Base-by-base conservation (phyloP, 176 grass and related monocot species). In the Rhynchospora tenuis region DNA sequence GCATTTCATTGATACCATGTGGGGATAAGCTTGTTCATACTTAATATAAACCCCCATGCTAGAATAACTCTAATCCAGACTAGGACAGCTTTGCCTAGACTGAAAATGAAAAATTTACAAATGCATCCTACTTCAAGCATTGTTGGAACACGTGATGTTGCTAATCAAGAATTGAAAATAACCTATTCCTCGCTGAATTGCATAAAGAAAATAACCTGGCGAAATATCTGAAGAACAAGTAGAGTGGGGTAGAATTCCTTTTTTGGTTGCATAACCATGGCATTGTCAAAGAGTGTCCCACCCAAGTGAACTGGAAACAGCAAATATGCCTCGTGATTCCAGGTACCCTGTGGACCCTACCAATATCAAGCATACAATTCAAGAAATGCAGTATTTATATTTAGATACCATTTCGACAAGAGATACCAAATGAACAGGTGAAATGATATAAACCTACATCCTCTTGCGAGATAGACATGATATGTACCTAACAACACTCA, bases 261-360 rank as follows among this genome's bases (percentile, higher is more conserved):
- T 86, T 86, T 98, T 55, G 89, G 74, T 31, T 87, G 89, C 95
- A 98, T 98, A 82, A 55, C 77, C 73, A 79, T 83, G 85, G 91
- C 81, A 72, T 89, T 89, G 48, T 98, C 95, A 12, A 98, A 94
- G 81, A 98, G 89, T 59, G 95, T 98, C 61, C 95, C 95, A 88
- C 94, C 92, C 78, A 98, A 78, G 87, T 95, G 82, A 70, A 98
- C 89, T 7, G 95, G 92, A 86, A 98, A 98, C 48, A 98, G 83
- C 46, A 98, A 88, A 79, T 94, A 98, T 6, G 92, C 95, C 94
- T 98, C 95, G 83, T 94, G 90, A 80, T 81, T 98, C 90, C 84
- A 92, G 63, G 90, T 92, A 83, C 85, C 89, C 86, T 93, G 89
- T 88, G 75, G 77, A 87, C 43, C 87, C 94, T 97, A 88, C 81